Conservation (phyloP, 306 rosid species). For the Gynostemma pentaphyllum region DNA sequence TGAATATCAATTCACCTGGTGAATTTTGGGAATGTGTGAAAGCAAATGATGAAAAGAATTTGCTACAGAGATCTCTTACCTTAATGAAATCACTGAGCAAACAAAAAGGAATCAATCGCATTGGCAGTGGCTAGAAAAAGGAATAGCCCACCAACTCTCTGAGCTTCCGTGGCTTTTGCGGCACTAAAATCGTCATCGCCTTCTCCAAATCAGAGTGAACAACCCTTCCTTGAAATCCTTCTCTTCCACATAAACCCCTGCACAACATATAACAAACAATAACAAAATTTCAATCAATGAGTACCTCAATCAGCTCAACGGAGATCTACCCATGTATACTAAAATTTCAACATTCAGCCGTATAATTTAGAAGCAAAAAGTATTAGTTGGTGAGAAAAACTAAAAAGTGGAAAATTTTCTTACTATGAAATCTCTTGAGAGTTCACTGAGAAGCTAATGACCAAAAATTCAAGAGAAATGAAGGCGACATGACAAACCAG, state of each 20-base stretch:
- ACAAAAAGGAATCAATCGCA: conserved; percentile 53
- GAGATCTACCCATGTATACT: too few relatives aligned
- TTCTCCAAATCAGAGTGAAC: conserved; percentile 50
- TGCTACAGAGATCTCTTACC: conserved; percentile 37
- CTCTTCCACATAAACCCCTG: conserved; percentile 77
- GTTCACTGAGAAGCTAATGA: conserved; percentile 21
- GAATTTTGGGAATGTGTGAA: conserved; percentile 51
- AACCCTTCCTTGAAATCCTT: conserved; percentile 53
- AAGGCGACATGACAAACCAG: conserved; percentile 27
- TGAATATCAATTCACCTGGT: conserved; percentile 34
- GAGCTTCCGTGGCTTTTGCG: conserved; percentile 42
- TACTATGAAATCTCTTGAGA: not conserved
- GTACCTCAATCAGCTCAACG: too few relatives aligned
- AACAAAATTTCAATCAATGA: too few relatives aligned
- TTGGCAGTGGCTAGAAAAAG: conserved; percentile 25
- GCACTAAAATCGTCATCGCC: conserved; percentile 57
- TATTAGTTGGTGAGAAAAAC: not conserved
- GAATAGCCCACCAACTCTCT: conserved; percentile 35
- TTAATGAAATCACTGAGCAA: conserved; percentile 55
- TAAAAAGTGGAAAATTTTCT: not conserved
- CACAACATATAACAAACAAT: conserved; percentile 65
- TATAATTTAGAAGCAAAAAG: too few relatives aligned
- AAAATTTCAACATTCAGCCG: too few relatives aligned
- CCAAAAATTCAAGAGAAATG: conserved; percentile 25
- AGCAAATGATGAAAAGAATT: conserved; percentile 4